Evolutionary conservation across 1,139 yeast species (phyloP), one percentile per base, ranked within the genome.

Genomic region (Kodamaea alishanica): DNA sequence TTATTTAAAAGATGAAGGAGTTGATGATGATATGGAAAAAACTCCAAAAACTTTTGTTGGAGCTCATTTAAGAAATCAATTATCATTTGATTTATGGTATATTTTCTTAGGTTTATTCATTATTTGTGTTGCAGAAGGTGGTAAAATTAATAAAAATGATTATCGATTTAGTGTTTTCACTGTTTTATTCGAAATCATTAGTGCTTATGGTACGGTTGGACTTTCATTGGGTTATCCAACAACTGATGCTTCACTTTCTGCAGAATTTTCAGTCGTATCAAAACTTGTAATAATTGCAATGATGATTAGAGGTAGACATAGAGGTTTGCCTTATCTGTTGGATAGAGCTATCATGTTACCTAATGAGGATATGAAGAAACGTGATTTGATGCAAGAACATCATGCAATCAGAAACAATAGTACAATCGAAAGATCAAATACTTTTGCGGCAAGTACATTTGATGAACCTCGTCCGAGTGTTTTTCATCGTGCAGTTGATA

Each of bases 151-250:
- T 38, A 52, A 65, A 2, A 60, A 64, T 26, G 65, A 68, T 35
- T 60, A 70, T 9, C 63, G 75, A 4, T 88, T 90, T 54, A 70
- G 79, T 7, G 77, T 87, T 11, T 92, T 90, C 60, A 69, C 79
- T 7, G 69, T 87, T 3, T 63, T 92, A 53, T 92, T 92, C 62
- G 99, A 92, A 58, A 80, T 89, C 44, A 85, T 88, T 5, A 84
- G 95, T 52, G 98, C 98, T 0, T 94, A 92, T 60, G 97, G 97
- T 59, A 90, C 96, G 0, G 97, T 90, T 33, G 98, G 98, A 0
- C 63, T 90, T 47, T 84, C 95, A 3, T 63, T 89, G 43, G 98
- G 98, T 0, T 89, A 79, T 49, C 85, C 95, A 0, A 67, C 65
- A 33, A 67, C 76, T 6, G 67, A 76, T 46, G 71, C 88, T 5